A percentile compares a stretch with the other conserved stretches of the same genome.
Evolutionary conservation across 257 asterid genomes (phyloP).

Genomic region (Solanum tarijense): DNA sequence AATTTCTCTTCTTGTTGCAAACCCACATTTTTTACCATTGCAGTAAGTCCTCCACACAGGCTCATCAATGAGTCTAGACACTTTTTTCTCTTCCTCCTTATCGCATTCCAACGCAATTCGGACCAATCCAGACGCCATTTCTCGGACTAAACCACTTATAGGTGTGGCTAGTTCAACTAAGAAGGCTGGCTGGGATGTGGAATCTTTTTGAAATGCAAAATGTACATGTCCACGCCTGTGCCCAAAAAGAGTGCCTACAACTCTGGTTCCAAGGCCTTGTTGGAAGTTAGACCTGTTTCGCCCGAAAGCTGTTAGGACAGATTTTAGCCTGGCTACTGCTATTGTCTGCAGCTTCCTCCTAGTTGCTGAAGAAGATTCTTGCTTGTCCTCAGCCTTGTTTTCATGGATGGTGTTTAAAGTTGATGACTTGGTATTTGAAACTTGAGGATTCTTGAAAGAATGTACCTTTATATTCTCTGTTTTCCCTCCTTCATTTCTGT

Average conservation of each 20-base stretch:
- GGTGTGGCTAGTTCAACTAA: constrained; percentile 45
- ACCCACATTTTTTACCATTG: constrained; percentile 40
- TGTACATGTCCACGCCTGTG: constrained; percentile 36
- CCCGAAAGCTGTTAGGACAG: constrained; percentile 26
- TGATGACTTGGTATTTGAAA: neutral
- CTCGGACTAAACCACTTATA: constrained; percentile 36
- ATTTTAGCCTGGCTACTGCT: constrained; percentile 31
- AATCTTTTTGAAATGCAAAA: constrained; percentile 42
- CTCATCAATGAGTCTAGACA: constrained; percentile 23
- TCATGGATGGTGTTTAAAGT: neutral
- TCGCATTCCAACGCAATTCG: constrained; percentile 48
- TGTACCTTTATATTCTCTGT: neutral
- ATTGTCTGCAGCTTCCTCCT: constrained; percentile 32
- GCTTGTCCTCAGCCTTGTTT: neutral
- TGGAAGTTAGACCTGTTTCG: constrained; percentile 7
- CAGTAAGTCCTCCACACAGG: constrained; percentile 41
- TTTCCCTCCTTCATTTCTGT: neutral
- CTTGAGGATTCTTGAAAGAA: neutral
- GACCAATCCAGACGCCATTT: constrained; percentile 41
- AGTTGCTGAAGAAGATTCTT: constrained; percentile 7
- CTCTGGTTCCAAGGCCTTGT: constrained; percentile 20
- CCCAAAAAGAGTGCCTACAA: constrained; percentile 50
- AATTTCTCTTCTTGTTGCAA: constrained; percentile 31
- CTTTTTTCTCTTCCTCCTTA: constrained; percentile 15
- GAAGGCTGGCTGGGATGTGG: constrained; percentile 28